Evolutionary conservation across 495 filamentous ascomycete species (phyloP).

Genomic region (Clohesyomyces aquaticus): DNA sequence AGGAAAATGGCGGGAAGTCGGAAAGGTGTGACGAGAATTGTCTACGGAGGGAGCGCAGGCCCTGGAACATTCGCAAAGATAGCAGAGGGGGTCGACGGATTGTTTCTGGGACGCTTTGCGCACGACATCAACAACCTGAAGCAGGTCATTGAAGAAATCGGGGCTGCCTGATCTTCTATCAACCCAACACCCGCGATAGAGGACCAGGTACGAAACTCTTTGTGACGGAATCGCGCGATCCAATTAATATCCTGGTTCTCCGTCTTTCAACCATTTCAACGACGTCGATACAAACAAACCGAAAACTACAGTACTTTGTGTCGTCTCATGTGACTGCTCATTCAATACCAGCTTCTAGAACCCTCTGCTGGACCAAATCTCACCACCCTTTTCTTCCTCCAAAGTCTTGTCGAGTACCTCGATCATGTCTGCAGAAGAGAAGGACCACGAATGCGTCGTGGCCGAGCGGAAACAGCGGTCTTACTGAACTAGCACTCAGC

Average conservation of each 20-base stretch:
- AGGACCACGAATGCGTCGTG: too few relatives aligned
- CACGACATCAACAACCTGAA: conserved; percentile 71
- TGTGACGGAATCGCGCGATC: too few relatives aligned
- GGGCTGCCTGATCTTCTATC: conserved; percentile 31
- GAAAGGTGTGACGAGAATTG: conserved; percentile 60
- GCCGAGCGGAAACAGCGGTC: too few relatives aligned
- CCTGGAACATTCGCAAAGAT: conserved; percentile 71
- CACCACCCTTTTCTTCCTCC: too few relatives aligned
- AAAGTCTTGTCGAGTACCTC: too few relatives aligned
- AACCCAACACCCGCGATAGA: too few relatives aligned
- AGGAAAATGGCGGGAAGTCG: conserved; percentile 48
- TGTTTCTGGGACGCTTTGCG: conserved; percentile 81
- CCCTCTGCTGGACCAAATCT: too few relatives aligned
- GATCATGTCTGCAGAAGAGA: too few relatives aligned
- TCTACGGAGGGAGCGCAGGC: conserved; percentile 82
- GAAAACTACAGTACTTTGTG: not conserved
- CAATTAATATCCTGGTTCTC: not conserved
- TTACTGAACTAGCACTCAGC: too few relatives aligned
- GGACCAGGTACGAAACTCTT: too few relatives aligned
- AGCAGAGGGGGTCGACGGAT: conserved; percentile 71
- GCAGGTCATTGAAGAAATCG: conserved; percentile 70
- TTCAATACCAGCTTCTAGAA: too few relatives aligned
- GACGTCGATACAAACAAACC: not conserved
- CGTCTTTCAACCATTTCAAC: not conserved
- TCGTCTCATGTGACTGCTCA: not conserved